These are phyloP conservation scores for Lepiota venenata DNA, from an alignment of 768 basidiomycete genomes.

Conservation along the genomic window DNA sequence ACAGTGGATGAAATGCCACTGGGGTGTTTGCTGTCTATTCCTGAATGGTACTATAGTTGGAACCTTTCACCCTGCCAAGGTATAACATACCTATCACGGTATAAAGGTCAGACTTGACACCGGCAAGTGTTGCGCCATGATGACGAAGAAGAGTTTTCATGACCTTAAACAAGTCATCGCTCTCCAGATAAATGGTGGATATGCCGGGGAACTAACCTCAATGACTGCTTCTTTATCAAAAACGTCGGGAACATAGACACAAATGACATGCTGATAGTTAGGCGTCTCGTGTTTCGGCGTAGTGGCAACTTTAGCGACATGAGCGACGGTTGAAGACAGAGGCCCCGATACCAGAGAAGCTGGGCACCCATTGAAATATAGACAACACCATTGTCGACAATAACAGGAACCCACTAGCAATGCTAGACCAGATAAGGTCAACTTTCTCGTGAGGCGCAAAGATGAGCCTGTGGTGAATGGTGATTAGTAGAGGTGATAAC, in stretches of 20 bases:
- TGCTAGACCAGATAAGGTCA: constrained; percentile 56
- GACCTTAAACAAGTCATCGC: constrained; percentile 37
- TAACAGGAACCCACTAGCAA: constrained; percentile 48
- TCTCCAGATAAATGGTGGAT: background rate
- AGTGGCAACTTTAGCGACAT: constrained; percentile 63
- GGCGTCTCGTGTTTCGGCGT: constrained; percentile 43
- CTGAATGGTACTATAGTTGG: constrained; percentile 26
- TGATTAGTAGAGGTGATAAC: background rate
- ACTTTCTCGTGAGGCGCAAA: constrained; percentile 62
- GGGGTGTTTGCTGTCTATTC: constrained; percentile 73
- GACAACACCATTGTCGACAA: background rate
- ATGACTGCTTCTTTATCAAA: constrained; percentile 60
- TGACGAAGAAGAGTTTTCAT: constrained; percentile 65
- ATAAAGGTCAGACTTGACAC: constrained; percentile 73
- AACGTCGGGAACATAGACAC: constrained; percentile 69
- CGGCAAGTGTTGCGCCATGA: constrained; percentile 62
- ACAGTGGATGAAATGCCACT: constrained; percentile 74
- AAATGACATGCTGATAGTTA: constrained; percentile 62
- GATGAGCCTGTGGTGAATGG: constrained; percentile 48
- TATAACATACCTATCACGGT: constrained; percentile 48
- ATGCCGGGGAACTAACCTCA: constrained; percentile 32
- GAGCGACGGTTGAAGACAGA: constrained; percentile 54
- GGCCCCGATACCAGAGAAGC: constrained; percentile 67
- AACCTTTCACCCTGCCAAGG: background rate
- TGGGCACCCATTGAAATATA: constrained; percentile 18